These are phyloP conservation scores for Moelleriella libera DNA, from an alignment of 2,329 filamentous ascomycete species.

Conservation along the genomic window DNA sequence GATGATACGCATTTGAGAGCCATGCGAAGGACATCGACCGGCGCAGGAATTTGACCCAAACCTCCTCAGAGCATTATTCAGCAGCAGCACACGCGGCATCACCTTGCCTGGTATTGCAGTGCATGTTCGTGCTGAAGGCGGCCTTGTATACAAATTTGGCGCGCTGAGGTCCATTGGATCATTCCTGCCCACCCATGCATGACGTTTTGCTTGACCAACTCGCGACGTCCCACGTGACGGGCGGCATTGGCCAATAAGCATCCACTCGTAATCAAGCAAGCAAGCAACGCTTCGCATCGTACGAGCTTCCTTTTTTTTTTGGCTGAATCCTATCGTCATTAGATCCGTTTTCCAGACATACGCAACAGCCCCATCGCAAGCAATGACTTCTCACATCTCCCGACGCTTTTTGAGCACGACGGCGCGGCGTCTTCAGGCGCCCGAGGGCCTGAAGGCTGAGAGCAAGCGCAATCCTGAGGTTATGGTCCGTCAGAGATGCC, in stretches of 20 bases:
- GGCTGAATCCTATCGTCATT: not conserved
- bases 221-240: not conserved
- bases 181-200: too few relatives aligned
- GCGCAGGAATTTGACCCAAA: too few relatives aligned
- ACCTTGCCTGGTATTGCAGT: too few relatives aligned
- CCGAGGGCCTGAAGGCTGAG: conserved; percentile 39
- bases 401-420: conserved; percentile 42
- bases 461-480: conserved; percentile 38
- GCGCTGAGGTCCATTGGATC: too few relatives aligned
- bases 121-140: too few relatives aligned
- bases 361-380: conserved; percentile 17
- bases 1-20: too few relatives aligned
- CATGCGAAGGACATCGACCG: too few relatives aligned
- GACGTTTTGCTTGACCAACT: too few relatives aligned
- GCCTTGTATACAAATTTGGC: too few relatives aligned
- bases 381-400: conserved; percentile 43
- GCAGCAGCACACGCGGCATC: too few relatives aligned
- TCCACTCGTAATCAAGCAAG: not conserved
- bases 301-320: not conserved
- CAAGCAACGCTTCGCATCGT: not conserved
- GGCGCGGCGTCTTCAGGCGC: conserved; percentile 32
- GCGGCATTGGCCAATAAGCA: not conserved
- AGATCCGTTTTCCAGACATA: not conserved
- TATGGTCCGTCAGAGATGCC: conserved; percentile 21
- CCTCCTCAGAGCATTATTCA: too few relatives aligned